Conservation (phyloP, 805 yeast genomes). For the Geotrichum ghanense region DNA sequence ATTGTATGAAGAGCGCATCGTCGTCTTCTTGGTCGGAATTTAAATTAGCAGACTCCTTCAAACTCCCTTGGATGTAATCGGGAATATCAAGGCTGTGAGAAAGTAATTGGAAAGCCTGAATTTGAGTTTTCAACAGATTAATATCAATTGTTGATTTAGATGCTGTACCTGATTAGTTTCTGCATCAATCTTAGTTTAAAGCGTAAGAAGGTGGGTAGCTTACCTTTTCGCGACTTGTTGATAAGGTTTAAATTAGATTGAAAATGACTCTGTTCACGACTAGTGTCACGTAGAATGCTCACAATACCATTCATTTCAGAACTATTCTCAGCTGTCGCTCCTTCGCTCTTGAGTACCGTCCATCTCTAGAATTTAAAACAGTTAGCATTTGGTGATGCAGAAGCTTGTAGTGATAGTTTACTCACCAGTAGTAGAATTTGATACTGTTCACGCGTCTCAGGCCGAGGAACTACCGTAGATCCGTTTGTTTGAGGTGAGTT, state of each 20-base stretch:
- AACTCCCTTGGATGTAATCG: slow-evolving; percentile 35
- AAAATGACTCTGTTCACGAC: slow-evolving; percentile 20
- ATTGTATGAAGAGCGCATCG: neutral
- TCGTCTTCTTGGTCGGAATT: neutral
- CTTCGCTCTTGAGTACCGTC: slow-evolving; percentile 22
- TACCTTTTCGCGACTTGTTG: slow-evolving; percentile 1
- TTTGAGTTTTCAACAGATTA: slow-evolving; percentile 46
- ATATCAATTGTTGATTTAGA: slow-evolving; percentile 27
- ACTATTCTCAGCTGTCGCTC: slow-evolving; percentile 18
- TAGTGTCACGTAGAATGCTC: slow-evolving; percentile 17
- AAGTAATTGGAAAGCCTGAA: slow-evolving; percentile 57
- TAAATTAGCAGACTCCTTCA: slow-evolving; percentile 13
- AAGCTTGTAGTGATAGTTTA: neutral
- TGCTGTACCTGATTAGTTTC: slow-evolving; percentile 1
- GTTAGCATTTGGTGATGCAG: neutral
- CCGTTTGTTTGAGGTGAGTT: too few species aligned
- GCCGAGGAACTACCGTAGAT: slow-evolving; percentile 13
- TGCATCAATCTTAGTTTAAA: slow-evolving; percentile 14
- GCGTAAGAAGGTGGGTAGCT: neutral
- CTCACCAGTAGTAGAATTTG: slow-evolving; percentile 22
- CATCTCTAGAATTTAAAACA: slow-evolving; percentile 17
- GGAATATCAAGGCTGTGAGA: slow-evolving; percentile 47
- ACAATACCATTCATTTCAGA: slow-evolving; percentile 24
- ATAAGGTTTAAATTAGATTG: slow-evolving; percentile 9
- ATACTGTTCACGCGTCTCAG: slow-evolving; percentile 25